Percentiles rank a stretch among this genome's conserved stretches.
Conservation (phyloP, 306 rosid genomes). For the Cajanus cajan region DNA sequence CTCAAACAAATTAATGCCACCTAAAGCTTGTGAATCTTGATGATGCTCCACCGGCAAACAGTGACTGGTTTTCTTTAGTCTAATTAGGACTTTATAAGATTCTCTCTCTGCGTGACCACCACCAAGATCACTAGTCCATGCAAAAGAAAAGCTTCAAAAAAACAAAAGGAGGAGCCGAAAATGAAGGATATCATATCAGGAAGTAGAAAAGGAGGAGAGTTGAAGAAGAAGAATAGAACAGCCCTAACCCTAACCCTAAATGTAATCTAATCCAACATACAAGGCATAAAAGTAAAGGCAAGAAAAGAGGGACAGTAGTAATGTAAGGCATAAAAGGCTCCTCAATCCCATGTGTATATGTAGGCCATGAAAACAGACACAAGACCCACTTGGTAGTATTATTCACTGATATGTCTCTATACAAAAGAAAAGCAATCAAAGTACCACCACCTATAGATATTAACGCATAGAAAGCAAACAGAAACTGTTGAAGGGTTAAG, state of each 20-base stretch:
- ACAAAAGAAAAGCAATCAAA: not conserved
- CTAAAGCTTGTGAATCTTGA: constrained; percentile 83
- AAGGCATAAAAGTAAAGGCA: constrained; percentile 22
- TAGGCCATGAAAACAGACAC: constrained; percentile 20
- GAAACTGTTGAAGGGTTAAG: not conserved
- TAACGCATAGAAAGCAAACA: not conserved
- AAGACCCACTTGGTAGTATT: constrained; percentile 25
- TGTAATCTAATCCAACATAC: not conserved
- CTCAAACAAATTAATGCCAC: constrained; percentile 20
- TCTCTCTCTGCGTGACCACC: not conserved
- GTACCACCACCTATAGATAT: not conserved
- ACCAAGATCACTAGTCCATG: constrained; percentile 21
- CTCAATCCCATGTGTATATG: constrained; percentile 7
- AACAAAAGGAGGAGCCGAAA: not conserved
- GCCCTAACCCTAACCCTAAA: constrained; percentile 56
- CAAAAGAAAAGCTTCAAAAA: not conserved
- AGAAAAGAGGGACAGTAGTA: not conserved
- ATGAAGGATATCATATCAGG: not conserved
- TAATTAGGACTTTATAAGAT: not conserved
- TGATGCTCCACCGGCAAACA: constrained; percentile 83
- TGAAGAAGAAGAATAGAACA: not conserved
- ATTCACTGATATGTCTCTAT: constrained; percentile 1
- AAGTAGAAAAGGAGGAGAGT: not conserved
- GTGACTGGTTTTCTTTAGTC: constrained; percentile 42
- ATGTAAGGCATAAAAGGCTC: not conserved